Evolutionary conservation across 1,284 basidiomycete genomes (phyloP).

Genomic region (Wallemia hederae): DNA sequence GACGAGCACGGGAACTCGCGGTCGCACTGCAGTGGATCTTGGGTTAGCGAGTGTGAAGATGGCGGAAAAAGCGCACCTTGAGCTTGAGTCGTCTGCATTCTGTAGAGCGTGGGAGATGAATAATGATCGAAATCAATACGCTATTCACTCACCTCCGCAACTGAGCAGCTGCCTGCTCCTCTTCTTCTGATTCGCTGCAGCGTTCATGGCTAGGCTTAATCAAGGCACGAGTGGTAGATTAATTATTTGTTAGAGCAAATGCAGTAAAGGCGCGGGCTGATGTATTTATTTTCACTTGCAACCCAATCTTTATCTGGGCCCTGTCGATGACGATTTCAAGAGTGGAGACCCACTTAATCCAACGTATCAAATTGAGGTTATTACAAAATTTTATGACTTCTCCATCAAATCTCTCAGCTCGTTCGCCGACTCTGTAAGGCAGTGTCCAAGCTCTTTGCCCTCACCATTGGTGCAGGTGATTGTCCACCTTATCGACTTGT

Average conservation of each 20-base stretch:
- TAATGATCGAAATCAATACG: not conserved
- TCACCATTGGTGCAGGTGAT: conserved; percentile 26
- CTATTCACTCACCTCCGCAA: not conserved
- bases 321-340: not conserved
- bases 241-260: too few species aligned
- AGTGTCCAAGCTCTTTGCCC: not conserved
- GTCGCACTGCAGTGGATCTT: not conserved
- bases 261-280: too few species aligned
- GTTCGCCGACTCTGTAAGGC: not conserved
- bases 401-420: not conserved
- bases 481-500: conserved; percentile 66
- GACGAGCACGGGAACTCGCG: conserved; percentile 17
- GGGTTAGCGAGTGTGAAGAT: not conserved
- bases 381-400: not conserved
- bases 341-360: not conserved
- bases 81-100: not conserved
- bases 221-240: too few species aligned
- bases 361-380: not conserved
- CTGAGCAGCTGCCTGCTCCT: not conserved
- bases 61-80: too few species aligned
- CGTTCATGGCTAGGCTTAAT: not conserved
- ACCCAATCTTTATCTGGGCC: not conserved
- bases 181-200: not conserved
- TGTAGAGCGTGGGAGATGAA: not conserved
- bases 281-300: not conserved